Evolutionary conservation across 2,329 filamentous ascomycete species (phyloP), one percentile per base, ranked within the genome.

Genomic region (Xylaria sp.): DNA sequence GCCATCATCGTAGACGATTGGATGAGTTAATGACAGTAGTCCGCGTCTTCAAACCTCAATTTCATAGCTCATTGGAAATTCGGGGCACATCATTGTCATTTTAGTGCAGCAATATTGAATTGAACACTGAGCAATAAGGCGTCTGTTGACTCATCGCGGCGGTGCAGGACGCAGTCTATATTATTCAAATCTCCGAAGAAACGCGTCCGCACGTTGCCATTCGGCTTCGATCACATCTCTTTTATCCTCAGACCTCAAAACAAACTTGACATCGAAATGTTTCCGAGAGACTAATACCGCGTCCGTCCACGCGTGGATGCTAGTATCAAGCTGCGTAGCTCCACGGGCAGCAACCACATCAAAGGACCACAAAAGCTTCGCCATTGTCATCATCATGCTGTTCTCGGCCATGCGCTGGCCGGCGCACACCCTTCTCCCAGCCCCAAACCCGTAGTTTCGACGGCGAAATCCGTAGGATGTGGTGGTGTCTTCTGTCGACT

Each of bases 301-400:
- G 25, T 72, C 71, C 7, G 72, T 69, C 9, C 58, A 8, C 65
- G 56, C 39, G 39, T 58, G 28, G 25, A 58, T 9, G 34, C 56
- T 71, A 30, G 72, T 50, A 43, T 78, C 75, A 39, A 76, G 60
- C 28, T 63, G 63, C 20, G n/a, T 30, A 41, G 12, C 25, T 28
- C 62, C 68, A 15, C 62, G 68, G 39, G 46, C 7, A 4, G 76
- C 60, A 1, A 71, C 57, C 48, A 81, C 75, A 5, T 81, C 74
- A 57, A 85, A 84, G 0, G 81, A 82, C 86, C 85, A 88, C 0
- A 87, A 66, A 13, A 83, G 60, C 65, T 81, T 81, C 2, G 82
- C 75, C 50, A 82, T 74, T 8, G 75, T 74, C 1, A 81, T 58
- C 60, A 81, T 75, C 32, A 86, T 71, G 36, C 79, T 83, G 32